A percentile compares a stretch with the other conserved stretches of the same genome.
Evolutionary conservation across 352 stramenopile genomes (phyloP).

Genomic region (Pythium phragmitis): DNA sequence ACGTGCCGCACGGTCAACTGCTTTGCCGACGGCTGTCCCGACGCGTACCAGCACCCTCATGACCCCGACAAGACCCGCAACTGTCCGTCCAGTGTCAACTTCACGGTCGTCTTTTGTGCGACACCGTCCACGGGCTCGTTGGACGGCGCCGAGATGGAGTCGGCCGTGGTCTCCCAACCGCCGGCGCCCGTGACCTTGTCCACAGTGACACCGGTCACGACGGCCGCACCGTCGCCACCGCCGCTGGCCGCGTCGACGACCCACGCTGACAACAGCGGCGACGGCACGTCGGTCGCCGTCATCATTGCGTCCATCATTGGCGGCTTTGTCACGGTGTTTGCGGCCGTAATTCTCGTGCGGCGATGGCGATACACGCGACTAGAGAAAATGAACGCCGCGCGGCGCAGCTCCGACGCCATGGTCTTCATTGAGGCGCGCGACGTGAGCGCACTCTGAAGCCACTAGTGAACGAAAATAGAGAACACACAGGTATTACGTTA

Average conservation of each 20-base stretch:
- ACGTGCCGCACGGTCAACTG: constrained; percentile 50
- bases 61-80: constrained; percentile 58
- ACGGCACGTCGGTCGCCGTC: constrained; percentile 15
- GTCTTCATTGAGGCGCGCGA: constrained; percentile 32
- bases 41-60: constrained; percentile 62
- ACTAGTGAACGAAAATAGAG: neutral
- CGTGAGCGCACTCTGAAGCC: constrained; percentile 14
- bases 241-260: neutral
- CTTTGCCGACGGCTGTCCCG: constrained; percentile 43
- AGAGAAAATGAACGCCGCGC: constrained; percentile 16
- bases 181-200: neutral
- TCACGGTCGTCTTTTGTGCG: constrained; percentile 50
- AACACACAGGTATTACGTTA: neutral
- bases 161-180: neutral
- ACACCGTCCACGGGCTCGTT: constrained; percentile 8
- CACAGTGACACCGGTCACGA: neutral
- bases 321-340: constrained; percentile 28
- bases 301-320: constrained; percentile 22
- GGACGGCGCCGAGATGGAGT: constrained; percentile 11
- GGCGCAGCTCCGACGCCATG: constrained; percentile 33
- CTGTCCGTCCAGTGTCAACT: constrained; percentile 36
- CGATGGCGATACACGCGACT: constrained; percentile 12
- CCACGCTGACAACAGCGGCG: neutral
- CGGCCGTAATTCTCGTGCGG: constrained; percentile 20
- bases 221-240: neutral